These are phyloP conservation scores for Penicillium diatomitis DNA, from an alignment of 495 filamentous ascomycete genomes.

Conservation along the genomic window DNA sequence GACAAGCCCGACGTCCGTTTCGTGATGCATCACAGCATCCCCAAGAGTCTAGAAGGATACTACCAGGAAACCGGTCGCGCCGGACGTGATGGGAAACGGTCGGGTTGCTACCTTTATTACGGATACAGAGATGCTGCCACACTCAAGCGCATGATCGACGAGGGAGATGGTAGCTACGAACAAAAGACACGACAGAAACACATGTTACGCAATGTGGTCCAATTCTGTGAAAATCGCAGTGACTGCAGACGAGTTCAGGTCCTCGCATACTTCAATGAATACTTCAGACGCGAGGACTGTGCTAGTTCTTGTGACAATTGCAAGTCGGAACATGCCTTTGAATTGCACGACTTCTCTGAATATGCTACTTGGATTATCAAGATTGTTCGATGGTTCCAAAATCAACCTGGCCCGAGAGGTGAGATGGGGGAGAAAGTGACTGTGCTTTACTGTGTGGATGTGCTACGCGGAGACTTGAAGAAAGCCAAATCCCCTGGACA, in stretches of 20 bases:
- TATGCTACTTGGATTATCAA: constrained; percentile 58
- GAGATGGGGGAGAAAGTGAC: constrained; percentile 31
- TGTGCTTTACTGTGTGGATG: constrained; percentile 46
- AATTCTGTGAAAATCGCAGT: constrained; percentile 78
- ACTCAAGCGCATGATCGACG: constrained; percentile 66
- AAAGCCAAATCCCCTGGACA: constrained; percentile 39
- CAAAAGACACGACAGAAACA: constrained; percentile 74
- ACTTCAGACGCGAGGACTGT: constrained; percentile 64
- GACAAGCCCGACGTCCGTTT: constrained; percentile 95
- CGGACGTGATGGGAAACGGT: constrained; percentile 78
- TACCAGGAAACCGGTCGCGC: constrained; percentile 96
- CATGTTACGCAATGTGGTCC: constrained; percentile 75
- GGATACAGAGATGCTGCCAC: constrained; percentile 59
- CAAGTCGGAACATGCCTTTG: constrained; percentile 54
- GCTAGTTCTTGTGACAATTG: constrained; percentile 79
- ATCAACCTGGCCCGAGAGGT: constrained; percentile 16
- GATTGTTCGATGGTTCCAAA: constrained; percentile 52
- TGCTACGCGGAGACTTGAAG: constrained; percentile 50
- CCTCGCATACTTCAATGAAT: constrained; percentile 84
- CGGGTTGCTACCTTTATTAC: constrained; percentile 86
- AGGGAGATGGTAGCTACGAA: constrained; percentile 60
- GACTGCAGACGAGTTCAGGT: constrained; percentile 85
- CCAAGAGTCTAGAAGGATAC: constrained; percentile 95
- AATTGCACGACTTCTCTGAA: constrained; percentile 65
- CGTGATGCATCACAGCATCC: constrained; percentile 84